Percentiles rank a stretch among this genome's conserved stretches.
Conservation (phyloP, 2,329 filamentous ascomycete species). For the Sporothrix euskadiensis region DNA sequence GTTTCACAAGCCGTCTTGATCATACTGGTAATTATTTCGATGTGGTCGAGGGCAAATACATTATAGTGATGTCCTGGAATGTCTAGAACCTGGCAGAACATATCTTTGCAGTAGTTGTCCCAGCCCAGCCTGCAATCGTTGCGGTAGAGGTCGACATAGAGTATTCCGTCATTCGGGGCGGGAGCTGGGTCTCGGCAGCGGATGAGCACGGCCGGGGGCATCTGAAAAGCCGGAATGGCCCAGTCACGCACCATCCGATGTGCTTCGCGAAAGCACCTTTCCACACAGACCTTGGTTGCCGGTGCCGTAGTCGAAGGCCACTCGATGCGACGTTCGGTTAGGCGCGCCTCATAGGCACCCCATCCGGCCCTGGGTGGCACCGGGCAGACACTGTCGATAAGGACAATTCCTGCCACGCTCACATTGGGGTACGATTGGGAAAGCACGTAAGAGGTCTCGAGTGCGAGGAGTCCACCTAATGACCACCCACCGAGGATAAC, state of each 20-base stretch:
- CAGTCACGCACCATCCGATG: constrained; percentile 45
- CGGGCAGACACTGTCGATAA: constrained; percentile 54
- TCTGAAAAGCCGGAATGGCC: constrained; percentile 37
- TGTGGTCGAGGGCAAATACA: constrained; percentile 43
- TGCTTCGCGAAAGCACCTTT: constrained; percentile 48
- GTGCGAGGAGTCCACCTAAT: constrained; percentile 53
- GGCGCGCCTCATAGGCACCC: constrained; percentile 33
- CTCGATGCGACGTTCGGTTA: constrained; percentile 35
- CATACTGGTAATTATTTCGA: constrained; percentile 36
- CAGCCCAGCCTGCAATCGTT: constrained; percentile 50
- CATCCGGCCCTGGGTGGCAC: constrained; percentile 23
- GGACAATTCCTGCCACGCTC: constrained; percentile 51
- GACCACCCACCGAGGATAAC: constrained; percentile 60
- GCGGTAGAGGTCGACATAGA: constrained; percentile 49
- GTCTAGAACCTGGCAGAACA: constrained; percentile 50
- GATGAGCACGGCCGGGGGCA: constrained; percentile 47
- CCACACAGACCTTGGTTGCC: constrained; percentile 37
- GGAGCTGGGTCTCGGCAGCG: constrained; percentile 48
- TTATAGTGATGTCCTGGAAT: constrained; percentile 56
- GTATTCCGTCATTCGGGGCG: constrained; percentile 34
- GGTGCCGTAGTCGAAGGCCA: constrained; percentile 37
- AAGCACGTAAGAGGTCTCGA: constrained; percentile 53
- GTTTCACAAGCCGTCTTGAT: constrained; percentile 37
- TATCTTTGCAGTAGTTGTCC: constrained; percentile 47
- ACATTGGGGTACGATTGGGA: constrained; percentile 37